These are phyloP conservation scores for Solanum sejunctum DNA, from an alignment of 257 asterid species.

Conservation along the genomic window DNA sequence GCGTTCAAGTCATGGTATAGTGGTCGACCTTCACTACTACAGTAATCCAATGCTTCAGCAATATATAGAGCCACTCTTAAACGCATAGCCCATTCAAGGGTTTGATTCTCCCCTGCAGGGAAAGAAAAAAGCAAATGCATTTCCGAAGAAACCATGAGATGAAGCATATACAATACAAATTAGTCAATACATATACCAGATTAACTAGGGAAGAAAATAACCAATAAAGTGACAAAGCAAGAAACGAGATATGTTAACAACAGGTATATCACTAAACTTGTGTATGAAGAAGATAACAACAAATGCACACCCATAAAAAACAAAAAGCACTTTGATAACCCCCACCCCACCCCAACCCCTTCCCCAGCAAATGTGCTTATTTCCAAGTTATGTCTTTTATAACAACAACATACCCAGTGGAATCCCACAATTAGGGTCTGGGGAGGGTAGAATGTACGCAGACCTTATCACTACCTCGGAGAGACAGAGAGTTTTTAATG, in stretches of 20 bases:
- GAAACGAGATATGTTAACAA: background rate
- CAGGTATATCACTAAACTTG: background rate
- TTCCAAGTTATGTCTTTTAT: background rate
- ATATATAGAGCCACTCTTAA: constrained; percentile 86
- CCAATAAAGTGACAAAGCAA: background rate
- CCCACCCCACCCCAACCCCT: background rate
- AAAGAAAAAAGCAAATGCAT: background rate
- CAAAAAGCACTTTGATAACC: background rate
- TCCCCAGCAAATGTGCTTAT: background rate
- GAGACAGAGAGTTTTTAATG: background rate
- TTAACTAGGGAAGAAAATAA: background rate
- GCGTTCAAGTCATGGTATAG: constrained; percentile 97
- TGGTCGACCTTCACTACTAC: constrained; percentile 89
- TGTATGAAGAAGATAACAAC: background rate
- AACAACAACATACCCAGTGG: background rate
- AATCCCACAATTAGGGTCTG: too few relatives aligned
- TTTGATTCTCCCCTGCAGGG: constrained; percentile 85
- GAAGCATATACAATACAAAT: background rate
- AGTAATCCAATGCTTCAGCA: constrained; percentile 93
- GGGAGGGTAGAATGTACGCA: too few relatives aligned
- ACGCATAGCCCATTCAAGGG: constrained; percentile 99
- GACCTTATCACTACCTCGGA: too few relatives aligned
- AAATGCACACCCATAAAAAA: background rate
- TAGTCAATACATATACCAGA: background rate
- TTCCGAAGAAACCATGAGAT: background rate